Evolutionary conservation across 192 early-diverging fungal species (phyloP), one percentile per base, ranked within the genome.

Genomic region (Lunasporangiospora selenospora): DNA sequence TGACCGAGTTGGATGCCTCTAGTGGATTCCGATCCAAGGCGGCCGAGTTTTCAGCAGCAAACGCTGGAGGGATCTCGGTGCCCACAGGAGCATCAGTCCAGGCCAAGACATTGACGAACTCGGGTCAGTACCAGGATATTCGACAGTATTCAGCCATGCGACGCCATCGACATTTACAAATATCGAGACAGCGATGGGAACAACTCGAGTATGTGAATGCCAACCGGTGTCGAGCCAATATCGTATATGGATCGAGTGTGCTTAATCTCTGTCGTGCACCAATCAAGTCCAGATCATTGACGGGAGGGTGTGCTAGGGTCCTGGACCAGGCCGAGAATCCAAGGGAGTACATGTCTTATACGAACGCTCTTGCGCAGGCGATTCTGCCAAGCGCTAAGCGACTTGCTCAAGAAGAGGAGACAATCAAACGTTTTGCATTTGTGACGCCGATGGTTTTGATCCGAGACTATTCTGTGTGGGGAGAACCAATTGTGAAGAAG

Each of bases 391-490:
- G 80, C 41, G 73, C 69, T 7, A 47, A 54, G 19, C 54, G 84
- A 34, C 61, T 83, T 12, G 32, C 52, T 1, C 39, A 67, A 7
- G 60, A 75, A 19, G 48, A 66, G 12, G 82, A 86, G 23, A 70
- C 67, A 1, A 75, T 89, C 45, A 77, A 85, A 18, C 67, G 78
- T 2, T 89, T 84, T 54, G 82, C 80, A 12, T 86, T 87, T 53
- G 81, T 88, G 9, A 89, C 86, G 5, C 87, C 86, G 1, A 50
- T 58, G 4, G 85, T 83, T 2, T 44, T 86, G 34, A 60, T 53
- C 24, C 59, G 49, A 6, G 57, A 65, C 47, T 45, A 63, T 10
- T 26, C 53, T 16, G n/a, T n/a, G n/a, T n/a, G n/a, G n/a, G 54
- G 62, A 63, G 26, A 18, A 23, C 41, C 67, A 27, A 19, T 53